Base-by-base conservation (phyloP, 176 grass and related monocot genomes). In the Carex pumila region DNA sequence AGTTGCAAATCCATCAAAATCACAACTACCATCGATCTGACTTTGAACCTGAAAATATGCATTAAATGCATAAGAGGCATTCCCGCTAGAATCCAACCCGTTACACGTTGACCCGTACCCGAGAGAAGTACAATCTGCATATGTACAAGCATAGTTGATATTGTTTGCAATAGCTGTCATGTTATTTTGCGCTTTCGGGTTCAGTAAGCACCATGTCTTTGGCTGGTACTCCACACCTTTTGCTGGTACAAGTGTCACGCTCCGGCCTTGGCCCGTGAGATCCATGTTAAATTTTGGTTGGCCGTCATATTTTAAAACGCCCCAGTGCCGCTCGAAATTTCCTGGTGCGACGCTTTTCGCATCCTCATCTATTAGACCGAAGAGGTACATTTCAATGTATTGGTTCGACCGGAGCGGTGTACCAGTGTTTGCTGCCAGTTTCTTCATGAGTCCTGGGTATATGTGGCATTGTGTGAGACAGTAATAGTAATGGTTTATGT, bases 301-400 rank as follows among this genome's bases (percentile, higher is more conserved):
- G 0, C 91, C 94, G n/a, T 97, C 94, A 62, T 94, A 97, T 2
- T 89, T 80, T 71, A 84, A 21, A 60, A 94, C 70, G 19, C 94
- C 94, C 92, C 92, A 97, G 72, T 97, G 94, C 3, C 90, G 80
- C 84, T 97, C 90, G 71, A 97, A 97, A 89, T 92, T 84, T 2
- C 94, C 94, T 3, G 92, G 94, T 1, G 65, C 80, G 1, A 92
- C 49, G 79, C 84, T 94, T 83, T 97, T 94, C 60, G 49, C 66
- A 65, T 97, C 94, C 73, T 97, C 94, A 54, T 97, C 92, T 76
- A 97, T 55, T 25, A 97, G 86, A 81, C 94, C 85, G 72, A 97
- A 97, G 19, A 97, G 66, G 74, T 94, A 97, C 47, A 84, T 86
- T 81, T 97, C 92, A 0, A 97, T 56, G 88, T 94, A 90, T 57